Percentiles rank a stretch among this genome's conserved stretches.
These are phyloP conservation scores for Cymbopogon citratus DNA, from an alignment of 176 grass and related monocot genomes.

Conservation along the genomic window DNA sequence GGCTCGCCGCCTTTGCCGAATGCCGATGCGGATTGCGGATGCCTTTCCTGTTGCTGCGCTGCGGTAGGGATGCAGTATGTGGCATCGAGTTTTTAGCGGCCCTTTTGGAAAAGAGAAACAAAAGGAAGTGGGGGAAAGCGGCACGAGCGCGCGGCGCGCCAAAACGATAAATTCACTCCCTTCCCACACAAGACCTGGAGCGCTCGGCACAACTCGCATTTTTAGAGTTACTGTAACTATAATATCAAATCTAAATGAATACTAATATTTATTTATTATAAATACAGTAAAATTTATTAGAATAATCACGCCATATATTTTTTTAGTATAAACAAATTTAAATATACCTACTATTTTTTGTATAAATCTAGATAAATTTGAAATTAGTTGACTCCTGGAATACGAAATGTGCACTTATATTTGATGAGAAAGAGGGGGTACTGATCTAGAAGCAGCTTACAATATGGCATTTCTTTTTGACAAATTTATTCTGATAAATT, in stretches of 20 bases:
- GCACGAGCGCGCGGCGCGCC: neutral
- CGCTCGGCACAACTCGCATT: neutral
- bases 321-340: neutral
- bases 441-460: neutral
- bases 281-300: neutral
- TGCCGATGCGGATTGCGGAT: neutral
- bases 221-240: neutral
- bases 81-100: neutral
- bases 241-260: neutral
- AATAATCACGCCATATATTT: neutral
- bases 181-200: neutral
- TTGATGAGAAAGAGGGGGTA: neutral
- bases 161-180: neutral
- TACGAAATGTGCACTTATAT: neutral
- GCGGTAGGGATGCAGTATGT: neutral
- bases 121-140: neutral
- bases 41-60: neutral
- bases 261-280: neutral
- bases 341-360: neutral
- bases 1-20: neutral
- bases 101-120: neutral
- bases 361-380: neutral
- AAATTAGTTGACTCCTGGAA: neutral
- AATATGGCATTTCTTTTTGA: neutral
- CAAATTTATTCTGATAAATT: neutral